Base-by-base conservation (phyloP, 129 eudicot species). In the Dittrichia graveolens region DNA sequence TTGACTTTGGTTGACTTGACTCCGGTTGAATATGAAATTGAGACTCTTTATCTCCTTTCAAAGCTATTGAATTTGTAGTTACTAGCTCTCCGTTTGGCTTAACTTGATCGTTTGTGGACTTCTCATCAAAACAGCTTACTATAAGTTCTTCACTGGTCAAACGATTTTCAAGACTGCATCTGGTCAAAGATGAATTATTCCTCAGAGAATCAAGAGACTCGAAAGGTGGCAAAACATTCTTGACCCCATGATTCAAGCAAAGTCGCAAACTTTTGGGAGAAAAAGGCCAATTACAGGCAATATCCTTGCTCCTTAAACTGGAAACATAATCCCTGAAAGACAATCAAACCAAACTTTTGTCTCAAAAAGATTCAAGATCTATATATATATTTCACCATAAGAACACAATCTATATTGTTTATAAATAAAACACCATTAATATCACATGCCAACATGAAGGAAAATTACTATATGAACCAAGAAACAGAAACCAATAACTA, bases 171-270 rank as follows among this genome's bases (percentile, higher is more conserved):
- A 54, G 76, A 57, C 60, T 19, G 73, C 77, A 65, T 73, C 57
- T 63, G 16, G 52, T 63, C 34, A 61, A 64, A 41, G 82, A 76
- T 43, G 80, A 65, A 72, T 56, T 78, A 62, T 78, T 56, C 54
- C 82, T 80, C 66, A 78, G 45, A 66, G 78, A 83, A 61, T 79
- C 89, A 72, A 76, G 78, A 78, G 84, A 19, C 79, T 93, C 79
- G 65, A 89, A 89, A 78, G 98, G 98, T 48, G 98, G 98, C 82
- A 93, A 78, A 71, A 87, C 69, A 46, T 89, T 83, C 74, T 64
- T 83, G 73, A 89, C 90, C 40, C 96, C 90, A 85, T 82, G 87
- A 69, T 82, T 87, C 81, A 79, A 45, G 78, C 96, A 89, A 78
- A 93, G 85, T 64, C 87, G 90, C 86, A 93, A 81, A 62, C 76